Evolutionary conservation across 306 rosid species (phyloP).

Genomic region (Prosopis cineraria): DNA sequence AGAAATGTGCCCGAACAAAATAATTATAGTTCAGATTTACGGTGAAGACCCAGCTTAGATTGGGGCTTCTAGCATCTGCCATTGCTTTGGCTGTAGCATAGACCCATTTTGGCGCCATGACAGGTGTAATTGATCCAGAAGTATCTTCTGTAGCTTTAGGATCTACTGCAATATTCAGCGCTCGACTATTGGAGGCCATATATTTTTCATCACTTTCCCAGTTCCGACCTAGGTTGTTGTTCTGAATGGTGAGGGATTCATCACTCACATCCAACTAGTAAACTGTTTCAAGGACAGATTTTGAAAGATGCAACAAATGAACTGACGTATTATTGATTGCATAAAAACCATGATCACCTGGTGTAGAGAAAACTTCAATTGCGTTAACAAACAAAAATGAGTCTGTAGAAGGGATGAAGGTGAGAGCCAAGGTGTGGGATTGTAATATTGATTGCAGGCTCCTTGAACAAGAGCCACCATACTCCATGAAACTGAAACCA

Average conservation of each 20-base stretch:
- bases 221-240: constrained; percentile 59
- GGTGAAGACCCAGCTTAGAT: constrained; percentile 63
- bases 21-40: constrained; percentile 64
- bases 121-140: constrained; percentile 38
- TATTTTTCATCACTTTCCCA: constrained; percentile 60
- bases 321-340: not conserved
- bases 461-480: constrained; percentile 53
- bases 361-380: constrained; percentile 63
- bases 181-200: constrained; percentile 49
- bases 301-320: constrained; percentile 36
- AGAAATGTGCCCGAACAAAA: constrained; percentile 75
- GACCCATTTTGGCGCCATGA: constrained; percentile 56
- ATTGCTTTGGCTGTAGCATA: constrained; percentile 58
- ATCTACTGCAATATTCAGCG: constrained; percentile 43
- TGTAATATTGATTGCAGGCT: constrained; percentile 56
- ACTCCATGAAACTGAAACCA: constrained; percentile 54
- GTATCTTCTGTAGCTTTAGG: constrained; percentile 40
- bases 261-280: constrained; percentile 61
- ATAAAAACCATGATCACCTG: too few relatives aligned
- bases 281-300: constrained; percentile 52
- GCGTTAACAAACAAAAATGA: constrained; percentile 64
- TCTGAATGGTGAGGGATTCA: constrained; percentile 45
- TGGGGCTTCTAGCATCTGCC: not conserved
- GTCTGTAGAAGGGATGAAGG: constrained; percentile 47
- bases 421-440: constrained; percentile 47